Percentiles rank a stretch among this genome's conserved stretches.
These are phyloP conservation scores for Zelopaecilomyces penicillatus DNA, from an alignment of 2,329 filamentous ascomycete genomes.

Conservation along the genomic window DNA sequence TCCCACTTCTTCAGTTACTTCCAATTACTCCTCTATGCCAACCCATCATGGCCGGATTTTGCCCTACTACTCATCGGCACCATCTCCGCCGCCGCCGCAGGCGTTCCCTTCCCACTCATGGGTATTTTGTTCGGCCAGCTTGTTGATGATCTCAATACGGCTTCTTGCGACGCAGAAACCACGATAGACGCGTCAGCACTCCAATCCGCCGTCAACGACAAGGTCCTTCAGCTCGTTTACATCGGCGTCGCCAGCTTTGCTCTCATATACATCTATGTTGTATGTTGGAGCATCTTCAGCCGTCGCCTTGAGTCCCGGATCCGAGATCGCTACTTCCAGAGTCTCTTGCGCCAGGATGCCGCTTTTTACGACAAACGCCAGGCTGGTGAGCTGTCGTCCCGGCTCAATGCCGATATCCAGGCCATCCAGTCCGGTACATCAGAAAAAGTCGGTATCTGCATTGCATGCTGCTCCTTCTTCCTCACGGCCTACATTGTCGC, in stretches of 20 bases:
- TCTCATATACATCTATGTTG: slow-evolving; percentile 55
- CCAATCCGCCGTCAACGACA: slow-evolving; percentile 41
- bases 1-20: slow-evolving; percentile 25
- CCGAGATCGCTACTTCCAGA: slow-evolving; percentile 50
- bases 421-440: slow-evolving; percentile 59
- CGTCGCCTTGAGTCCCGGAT: slow-evolving; percentile 56
- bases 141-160: slow-evolving; percentile 51
- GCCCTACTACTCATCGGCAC: slow-evolving; percentile 33
- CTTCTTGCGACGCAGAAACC: slow-evolving; percentile 37
- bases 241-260: slow-evolving; percentile 55
- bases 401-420: slow-evolving; percentile 58
- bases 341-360: slow-evolving; percentile 52
- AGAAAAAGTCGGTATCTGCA: slow-evolving; percentile 60
- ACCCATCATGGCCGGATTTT: slow-evolving; percentile 35
- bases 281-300: slow-evolving; percentile 56
- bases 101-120: slow-evolving; percentile 54
- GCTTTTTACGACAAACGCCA: slow-evolving; percentile 56
- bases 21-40: slow-evolving; percentile 35
- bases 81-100: slow-evolving; percentile 45
- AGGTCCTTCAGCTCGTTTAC: slow-evolving; percentile 54
- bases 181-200: slow-evolving; percentile 21
- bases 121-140: slow-evolving; percentile 57
- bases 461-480: slow-evolving; percentile 57
- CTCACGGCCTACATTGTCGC: slow-evolving; percentile 58
- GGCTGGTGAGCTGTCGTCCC: slow-evolving; percentile 53